Conservation (phyloP, 2,329 filamentous ascomycete species). For the Aspergillus texensis region DNA sequence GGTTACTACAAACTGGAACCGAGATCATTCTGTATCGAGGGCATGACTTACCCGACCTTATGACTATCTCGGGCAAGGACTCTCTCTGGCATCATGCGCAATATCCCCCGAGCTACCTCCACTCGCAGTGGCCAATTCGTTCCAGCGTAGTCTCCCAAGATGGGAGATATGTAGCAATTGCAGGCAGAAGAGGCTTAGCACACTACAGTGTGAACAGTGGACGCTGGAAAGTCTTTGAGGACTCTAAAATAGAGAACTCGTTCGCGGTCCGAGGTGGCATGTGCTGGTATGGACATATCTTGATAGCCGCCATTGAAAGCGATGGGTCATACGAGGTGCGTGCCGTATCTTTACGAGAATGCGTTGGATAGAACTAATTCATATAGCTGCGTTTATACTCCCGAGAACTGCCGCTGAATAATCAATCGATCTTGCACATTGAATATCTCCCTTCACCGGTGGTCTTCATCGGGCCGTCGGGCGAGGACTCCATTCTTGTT, state of each 20-base stretch:
- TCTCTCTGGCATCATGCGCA: conserved; percentile 94
- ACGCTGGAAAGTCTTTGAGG: conserved; percentile 92
- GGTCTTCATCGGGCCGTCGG: conserved; percentile 86
- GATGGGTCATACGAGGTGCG: conserved; percentile 73
- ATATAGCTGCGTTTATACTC: conserved; percentile 81
- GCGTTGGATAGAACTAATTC: conserved; percentile 15
- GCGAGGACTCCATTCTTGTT: conserved; percentile 90
- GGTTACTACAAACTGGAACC: conserved; percentile 83
- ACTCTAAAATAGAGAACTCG: conserved; percentile 78
- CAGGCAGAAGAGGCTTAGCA: conserved; percentile 85
- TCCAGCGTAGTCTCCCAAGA: conserved; percentile 86
- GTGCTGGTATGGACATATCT: conserved; percentile 97
- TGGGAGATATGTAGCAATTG: conserved; percentile 92
- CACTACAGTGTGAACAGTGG: conserved; percentile 96
- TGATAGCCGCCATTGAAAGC: conserved; percentile 90
- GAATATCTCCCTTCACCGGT: conserved; percentile 81
- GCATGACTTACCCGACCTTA: conserved; percentile 87
- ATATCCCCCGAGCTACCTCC: conserved; percentile 80
- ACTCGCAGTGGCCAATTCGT: conserved; percentile 91
- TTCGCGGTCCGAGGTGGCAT: conserved; percentile 93
- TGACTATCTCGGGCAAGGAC: conserved; percentile 86
- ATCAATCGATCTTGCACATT: conserved; percentile 70
- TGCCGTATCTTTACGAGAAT: background rate
- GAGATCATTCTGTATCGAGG: conserved; percentile 91
- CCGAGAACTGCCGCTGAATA: conserved; percentile 77